phyloP scores from a whole-genome alignment of 164 flowering plant species.

The Piper longum region DNA sequence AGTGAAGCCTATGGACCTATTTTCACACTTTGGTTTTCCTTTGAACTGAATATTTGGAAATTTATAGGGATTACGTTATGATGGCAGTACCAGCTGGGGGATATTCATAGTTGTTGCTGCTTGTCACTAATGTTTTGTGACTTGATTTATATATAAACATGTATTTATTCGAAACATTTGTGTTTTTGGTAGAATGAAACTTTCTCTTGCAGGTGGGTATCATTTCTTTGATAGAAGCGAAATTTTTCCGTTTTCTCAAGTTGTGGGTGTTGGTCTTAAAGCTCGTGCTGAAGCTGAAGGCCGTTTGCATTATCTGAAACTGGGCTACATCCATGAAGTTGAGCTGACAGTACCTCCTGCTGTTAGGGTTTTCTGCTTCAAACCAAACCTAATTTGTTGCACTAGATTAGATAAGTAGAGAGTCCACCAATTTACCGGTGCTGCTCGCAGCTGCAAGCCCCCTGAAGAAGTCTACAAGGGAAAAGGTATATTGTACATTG shows the following conservation, averaged over 20 bases:
- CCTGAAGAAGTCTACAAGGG: constrained; percentile 90
- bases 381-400: constrained; percentile 62
- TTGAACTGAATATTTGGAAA: no score
- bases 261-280: constrained; percentile 84
- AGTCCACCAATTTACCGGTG: constrained; percentile 78
- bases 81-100: no score
- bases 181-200: no score
- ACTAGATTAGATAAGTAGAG: constrained; percentile 69
- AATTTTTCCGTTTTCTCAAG: constrained; percentile 75
- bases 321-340: constrained; percentile 88
- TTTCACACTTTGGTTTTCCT: no score
- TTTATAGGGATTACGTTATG: no score
- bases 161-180: background rate
- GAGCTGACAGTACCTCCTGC: constrained; percentile 88
- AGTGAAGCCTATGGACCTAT: no score
- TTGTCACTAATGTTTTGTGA: no score
- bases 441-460: constrained; percentile 76
- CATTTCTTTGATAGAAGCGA: constrained; percentile 48
- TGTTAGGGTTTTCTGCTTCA: constrained; percentile 83
- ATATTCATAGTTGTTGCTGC: no score
- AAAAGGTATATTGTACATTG: constrained; percentile 77
- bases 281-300: constrained; percentile 89
- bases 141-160: no score
- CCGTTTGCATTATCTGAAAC: constrained; percentile 54
- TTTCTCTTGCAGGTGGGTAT: background rate